Evolutionary conservation across 495 filamentous ascomycete genomes (phyloP), one percentile per base, ranked within the genome.

Genomic region (Lophium mytilinum): DNA sequence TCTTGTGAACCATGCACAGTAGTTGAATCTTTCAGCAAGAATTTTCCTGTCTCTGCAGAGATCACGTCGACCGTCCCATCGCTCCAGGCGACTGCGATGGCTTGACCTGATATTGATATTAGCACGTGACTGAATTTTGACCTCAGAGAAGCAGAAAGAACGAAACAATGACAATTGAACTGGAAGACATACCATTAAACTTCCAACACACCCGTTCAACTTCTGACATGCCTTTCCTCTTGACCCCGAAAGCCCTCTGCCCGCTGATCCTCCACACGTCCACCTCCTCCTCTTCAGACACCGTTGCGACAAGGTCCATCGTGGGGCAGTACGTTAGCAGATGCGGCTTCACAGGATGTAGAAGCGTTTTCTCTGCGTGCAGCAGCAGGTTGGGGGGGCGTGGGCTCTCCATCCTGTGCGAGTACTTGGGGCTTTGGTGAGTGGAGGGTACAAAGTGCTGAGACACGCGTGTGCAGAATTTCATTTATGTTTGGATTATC

Each of bases 281-380:
- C 37, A 89, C 66, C 52, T 82, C 75, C 24, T 83, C 78, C 56
- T 85, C 80, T 12, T 79, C 72, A 4, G 83, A 83, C n/a, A 83
- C 85, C 36, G 89, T 72, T 11, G 84, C 84, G 40, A 89, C 73
- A 52, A 96, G 77, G 71, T 93, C 88, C 80, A 92, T 88, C 21
- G 81, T 82, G 9, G 90, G 89, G 72, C 88, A 92, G 70, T 86
- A 89, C 14, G 85, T 75, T 34, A 90, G 65, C 50, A 82, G 76
- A 53, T 73, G 70, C 14, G 76, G 59, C 55, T 83, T 79, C 61
- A 82, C 76, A 66, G 75, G 77, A 58, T 76, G 72, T 19, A 77
- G 73, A 14, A 84, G 66, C 47, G 71, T 71, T 63, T 84, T 83
- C 65, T 84, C 80, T 34, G 75, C 78, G 45, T 70, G 68, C 36